These are phyloP conservation scores for Pichiaceae sp. DNA, from an alignment of 1,139 yeast species.

Conservation along the genomic window DNA sequence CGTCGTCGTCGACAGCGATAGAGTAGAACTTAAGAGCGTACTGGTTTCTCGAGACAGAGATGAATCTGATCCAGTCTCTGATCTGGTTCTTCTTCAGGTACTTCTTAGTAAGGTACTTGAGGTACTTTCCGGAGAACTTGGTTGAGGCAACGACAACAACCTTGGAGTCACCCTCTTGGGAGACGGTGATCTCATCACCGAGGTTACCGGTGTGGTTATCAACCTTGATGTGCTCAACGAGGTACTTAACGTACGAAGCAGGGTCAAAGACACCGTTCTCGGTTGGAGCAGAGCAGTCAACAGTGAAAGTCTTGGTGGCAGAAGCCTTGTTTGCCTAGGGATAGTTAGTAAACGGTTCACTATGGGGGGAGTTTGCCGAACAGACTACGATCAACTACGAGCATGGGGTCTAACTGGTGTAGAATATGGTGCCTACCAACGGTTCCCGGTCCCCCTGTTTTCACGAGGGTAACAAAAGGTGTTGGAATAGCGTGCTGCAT, in stretches of 20 bases:
- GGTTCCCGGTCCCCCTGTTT: too few species aligned
- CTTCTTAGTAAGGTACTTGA: constrained; percentile 98
- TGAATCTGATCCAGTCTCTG: constrained; percentile 99
- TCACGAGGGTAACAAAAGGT: too few species aligned
- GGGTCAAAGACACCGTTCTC: constrained; percentile 98
- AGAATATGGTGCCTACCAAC: not conserved
- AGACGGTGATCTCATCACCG: constrained; percentile 87
- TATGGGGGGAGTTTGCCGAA: not conserved
- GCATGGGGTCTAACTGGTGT: not conserved
- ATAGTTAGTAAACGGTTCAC: not conserved
- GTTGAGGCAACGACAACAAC: constrained; percentile 85
- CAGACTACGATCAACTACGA: not conserved
- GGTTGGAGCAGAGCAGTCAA: constrained; percentile 96
- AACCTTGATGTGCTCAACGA: constrained; percentile 98
- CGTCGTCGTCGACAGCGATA: constrained; percentile 92
- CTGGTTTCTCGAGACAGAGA: constrained; percentile 90
- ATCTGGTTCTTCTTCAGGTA: constrained; percentile 99
- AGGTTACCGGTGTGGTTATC: constrained; percentile 95
- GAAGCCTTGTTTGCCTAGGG: constrained; percentile 25
- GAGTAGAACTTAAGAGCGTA: constrained; percentile 99
- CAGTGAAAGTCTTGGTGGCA: constrained; percentile 83
- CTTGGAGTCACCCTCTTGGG: constrained; percentile 72
- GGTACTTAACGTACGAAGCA: constrained; percentile 95
- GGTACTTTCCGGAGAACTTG: constrained; percentile 99
- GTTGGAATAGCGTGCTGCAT: constrained; percentile 4